phyloP scores from a whole-genome alignment of 2,329 filamentous ascomycete species.

The Apiospora koreana region DNA sequence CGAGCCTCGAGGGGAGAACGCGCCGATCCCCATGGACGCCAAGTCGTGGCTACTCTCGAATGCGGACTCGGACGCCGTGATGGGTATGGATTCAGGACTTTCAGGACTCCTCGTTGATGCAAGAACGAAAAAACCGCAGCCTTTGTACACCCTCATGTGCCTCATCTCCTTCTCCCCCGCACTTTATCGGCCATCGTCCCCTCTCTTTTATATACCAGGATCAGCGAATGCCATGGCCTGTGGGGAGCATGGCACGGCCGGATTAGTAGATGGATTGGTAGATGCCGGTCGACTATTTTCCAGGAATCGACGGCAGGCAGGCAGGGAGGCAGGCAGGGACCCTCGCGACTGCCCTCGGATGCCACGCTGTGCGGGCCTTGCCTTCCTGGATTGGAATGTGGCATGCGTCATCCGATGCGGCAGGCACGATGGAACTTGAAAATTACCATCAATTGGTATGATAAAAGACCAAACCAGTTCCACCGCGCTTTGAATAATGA shows the following conservation, averaged over 20 bases:
- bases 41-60: not conserved
- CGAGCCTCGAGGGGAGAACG: not conserved
- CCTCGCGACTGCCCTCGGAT: not conserved
- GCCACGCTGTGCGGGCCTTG: not conserved
- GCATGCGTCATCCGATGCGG: not conserved
- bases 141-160: not conserved
- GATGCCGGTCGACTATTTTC: not conserved
- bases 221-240: not conserved
- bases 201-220: not conserved
- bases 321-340: not conserved
- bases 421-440: not conserved
- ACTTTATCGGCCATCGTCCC: not conserved
- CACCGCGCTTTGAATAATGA: not conserved
- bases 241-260: not conserved
- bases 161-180: not conserved
- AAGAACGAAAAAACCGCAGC: not conserved
- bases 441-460: not conserved
- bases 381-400: constrained; percentile 3
- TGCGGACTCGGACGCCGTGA: not conserved
- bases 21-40: not conserved
- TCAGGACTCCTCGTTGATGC: not conserved
- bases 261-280: not conserved
- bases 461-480: not conserved
- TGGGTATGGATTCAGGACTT: not conserved
- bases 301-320: not conserved